Evolutionary conservation across 176 grass and related monocot genomes (phyloP).

Genomic region (Puccinellia tenuiflora): DNA sequence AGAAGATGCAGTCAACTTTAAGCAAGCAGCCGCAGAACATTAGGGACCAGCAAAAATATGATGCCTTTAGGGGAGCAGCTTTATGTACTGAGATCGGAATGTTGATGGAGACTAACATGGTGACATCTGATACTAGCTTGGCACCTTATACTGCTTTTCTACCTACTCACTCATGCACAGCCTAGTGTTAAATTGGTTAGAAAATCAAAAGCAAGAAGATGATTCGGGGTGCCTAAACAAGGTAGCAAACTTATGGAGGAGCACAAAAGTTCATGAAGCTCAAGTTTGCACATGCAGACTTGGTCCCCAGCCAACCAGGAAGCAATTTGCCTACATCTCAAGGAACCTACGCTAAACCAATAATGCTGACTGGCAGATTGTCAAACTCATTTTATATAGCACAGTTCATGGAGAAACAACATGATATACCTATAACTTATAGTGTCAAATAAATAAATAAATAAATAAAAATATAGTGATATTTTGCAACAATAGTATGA

Average conservation of each 20-base stretch:
- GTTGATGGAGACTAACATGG: not conserved
- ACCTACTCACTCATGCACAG: not conserved
- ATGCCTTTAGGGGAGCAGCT: not conserved
- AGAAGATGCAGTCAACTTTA: not conserved
- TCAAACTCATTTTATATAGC: not conserved
- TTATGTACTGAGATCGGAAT: not conserved
- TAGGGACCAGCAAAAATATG: not conserved
- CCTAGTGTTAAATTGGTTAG: not conserved
- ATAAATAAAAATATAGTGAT: not conserved
- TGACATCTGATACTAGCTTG: not conserved
- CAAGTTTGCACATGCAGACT: not conserved
- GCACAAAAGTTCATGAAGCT: not conserved
- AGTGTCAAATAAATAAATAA: not conserved
- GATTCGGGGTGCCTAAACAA: not conserved
- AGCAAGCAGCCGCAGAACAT: not conserved
- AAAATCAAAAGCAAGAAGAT: not conserved
- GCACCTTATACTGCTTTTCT: not conserved
- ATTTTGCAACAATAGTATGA: not conserved
- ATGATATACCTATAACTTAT: not conserved
- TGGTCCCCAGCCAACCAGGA: constrained; percentile 15
- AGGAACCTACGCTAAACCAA: constrained; percentile 17
- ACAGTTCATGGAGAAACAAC: constrained; percentile 9
- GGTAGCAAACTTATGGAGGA: not conserved
- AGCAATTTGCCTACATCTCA: constrained; percentile 6
- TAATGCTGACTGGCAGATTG: not conserved